phyloP scores from a whole-genome alignment of 2,329 filamentous ascomycete genomes.

The Thermomyces lanuginosus region DNA sequence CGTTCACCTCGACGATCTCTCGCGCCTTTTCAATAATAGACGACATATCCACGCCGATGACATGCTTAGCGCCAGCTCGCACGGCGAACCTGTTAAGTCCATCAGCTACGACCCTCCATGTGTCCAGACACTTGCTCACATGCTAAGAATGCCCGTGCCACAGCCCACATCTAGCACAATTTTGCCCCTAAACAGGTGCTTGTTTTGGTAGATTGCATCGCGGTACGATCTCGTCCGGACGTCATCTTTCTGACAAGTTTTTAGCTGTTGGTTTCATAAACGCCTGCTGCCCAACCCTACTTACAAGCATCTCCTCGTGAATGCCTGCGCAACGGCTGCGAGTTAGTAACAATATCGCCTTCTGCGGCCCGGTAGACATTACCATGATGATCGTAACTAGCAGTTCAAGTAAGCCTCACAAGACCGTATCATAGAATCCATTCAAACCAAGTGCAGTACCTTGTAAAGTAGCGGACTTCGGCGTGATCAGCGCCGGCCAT shows the following conservation, averaged over 20 bases:
- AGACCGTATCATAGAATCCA: slow-evolving; percentile 10
- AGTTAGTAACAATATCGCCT: slow-evolving; percentile 6
- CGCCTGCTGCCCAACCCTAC: slow-evolving; percentile 15
- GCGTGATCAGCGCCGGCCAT: slow-evolving; percentile 62
- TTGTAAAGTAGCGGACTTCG: slow-evolving; percentile 99
- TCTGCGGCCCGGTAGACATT: slow-evolving; percentile 16
- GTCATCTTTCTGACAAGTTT: slow-evolving; percentile 67
- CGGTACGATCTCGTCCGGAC: slow-evolving; percentile 93
- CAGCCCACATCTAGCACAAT: slow-evolving; percentile 84
- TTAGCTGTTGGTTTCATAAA: background rate
- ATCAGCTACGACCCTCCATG: slow-evolving; percentile 7
- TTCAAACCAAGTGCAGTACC: slow-evolving; percentile 36
- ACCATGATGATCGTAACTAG: slow-evolving; percentile 96
- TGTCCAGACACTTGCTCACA: slow-evolving; percentile 44
- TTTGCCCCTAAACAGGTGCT: slow-evolving; percentile 71
- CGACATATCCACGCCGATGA: slow-evolving; percentile 98
- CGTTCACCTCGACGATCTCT: slow-evolving; percentile 85
- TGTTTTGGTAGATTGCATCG: slow-evolving; percentile 90
- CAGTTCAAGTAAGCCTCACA: slow-evolving; percentile 9
- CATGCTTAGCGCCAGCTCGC: slow-evolving; percentile 90
- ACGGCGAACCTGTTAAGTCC: slow-evolving; percentile 65
- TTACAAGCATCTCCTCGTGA: slow-evolving; percentile 94
- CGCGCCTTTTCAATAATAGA: slow-evolving; percentile 98
- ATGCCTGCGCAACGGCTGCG: slow-evolving; percentile 45
- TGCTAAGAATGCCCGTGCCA: slow-evolving; percentile 92